Percentiles rank a stretch among this genome's conserved stretches.
These are phyloP conservation scores for Lachnellula occidentalis DNA, from an alignment of 2,329 filamentous ascomycete genomes.

Conservation along the genomic window DNA sequence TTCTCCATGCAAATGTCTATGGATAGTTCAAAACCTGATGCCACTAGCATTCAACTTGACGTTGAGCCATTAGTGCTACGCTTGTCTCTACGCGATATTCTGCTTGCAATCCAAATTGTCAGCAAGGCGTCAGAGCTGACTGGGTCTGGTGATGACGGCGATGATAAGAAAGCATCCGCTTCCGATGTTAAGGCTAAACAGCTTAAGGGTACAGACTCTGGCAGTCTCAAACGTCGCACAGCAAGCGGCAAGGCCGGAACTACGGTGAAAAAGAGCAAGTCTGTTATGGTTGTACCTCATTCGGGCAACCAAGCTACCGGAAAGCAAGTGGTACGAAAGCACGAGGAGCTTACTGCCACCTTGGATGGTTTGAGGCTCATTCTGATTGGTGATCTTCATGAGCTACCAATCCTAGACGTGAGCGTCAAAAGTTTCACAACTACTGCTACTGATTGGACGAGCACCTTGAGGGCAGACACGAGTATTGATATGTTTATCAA, in stretches of 20 bases:
- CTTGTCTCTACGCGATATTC: constrained; percentile 86
- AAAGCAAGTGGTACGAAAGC: constrained; percentile 39
- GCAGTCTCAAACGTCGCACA: constrained; percentile 48
- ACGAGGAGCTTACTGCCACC: constrained; percentile 78
- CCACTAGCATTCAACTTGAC: constrained; percentile 78
- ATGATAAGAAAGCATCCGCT: constrained; percentile 29
- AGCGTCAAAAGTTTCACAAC: constrained; percentile 87
- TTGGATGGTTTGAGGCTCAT: constrained; percentile 88
- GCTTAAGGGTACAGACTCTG: constrained; percentile 28
- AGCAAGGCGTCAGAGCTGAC: constrained; percentile 86
- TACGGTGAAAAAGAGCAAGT: constrained; percentile 41
- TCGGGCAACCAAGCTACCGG: constrained; percentile 37
- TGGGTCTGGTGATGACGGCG: constrained; percentile 49
- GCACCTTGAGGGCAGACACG: constrained; percentile 77
- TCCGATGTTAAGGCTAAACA: constrained; percentile 54
- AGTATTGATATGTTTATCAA: constrained; percentile 93
- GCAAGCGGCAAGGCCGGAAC: constrained; percentile 52
- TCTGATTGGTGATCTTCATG: constrained; percentile 91
- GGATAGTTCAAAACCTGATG: constrained; percentile 58
- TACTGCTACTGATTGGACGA: constrained; percentile 86
- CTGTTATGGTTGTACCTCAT: constrained; percentile 31
- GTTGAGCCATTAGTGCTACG: constrained; percentile 88
- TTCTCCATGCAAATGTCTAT: constrained; percentile 89
- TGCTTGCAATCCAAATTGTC: constrained; percentile 88
- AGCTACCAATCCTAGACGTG: constrained; percentile 89